These are phyloP conservation scores for Aspergillus spinulosporus DNA, from an alignment of 2,329 filamentous ascomycete genomes.

Conservation along the genomic window DNA sequence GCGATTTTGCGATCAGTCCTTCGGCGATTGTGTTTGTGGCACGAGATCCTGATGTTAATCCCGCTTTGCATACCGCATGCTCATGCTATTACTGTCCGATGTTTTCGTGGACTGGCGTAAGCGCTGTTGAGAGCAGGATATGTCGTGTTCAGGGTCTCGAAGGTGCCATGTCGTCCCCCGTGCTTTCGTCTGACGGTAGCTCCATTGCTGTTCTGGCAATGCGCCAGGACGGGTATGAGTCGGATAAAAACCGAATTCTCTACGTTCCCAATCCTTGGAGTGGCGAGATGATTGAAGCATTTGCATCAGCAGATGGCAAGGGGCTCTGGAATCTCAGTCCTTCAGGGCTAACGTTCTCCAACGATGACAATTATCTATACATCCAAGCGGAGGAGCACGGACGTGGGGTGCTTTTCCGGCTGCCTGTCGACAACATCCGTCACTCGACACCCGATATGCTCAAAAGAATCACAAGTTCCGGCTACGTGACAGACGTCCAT, in stretches of 20 bases:
- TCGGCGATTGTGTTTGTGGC: slow-evolving; percentile 49
- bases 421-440: slow-evolving; percentile 34
- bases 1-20: slow-evolving; percentile 50
- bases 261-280: slow-evolving; percentile 46
- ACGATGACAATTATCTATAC: slow-evolving; percentile 44
- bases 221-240: slow-evolving; percentile 49
- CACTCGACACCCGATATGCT: slow-evolving; percentile 33
- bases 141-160: slow-evolving; percentile 37
- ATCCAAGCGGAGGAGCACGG: slow-evolving; percentile 46
- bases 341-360: slow-evolving; percentile 41
- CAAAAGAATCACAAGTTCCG: slow-evolving; percentile 42
- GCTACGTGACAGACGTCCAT: slow-evolving; percentile 43
- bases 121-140: slow-evolving; percentile 32
- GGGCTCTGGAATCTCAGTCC: slow-evolving; percentile 48
- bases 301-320: slow-evolving; percentile 38
- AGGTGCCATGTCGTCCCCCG: slow-evolving; percentile 48
- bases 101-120: slow-evolving; percentile 43
- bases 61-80: slow-evolving; percentile 49
- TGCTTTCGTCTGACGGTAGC: slow-evolving; percentile 46
- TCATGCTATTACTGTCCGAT: slow-evolving; percentile 49
- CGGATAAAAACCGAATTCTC: slow-evolving; percentile 49
- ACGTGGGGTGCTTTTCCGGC: slow-evolving; percentile 45
- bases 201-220: slow-evolving; percentile 47
- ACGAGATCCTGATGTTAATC: slow-evolving; percentile 48
- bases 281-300: slow-evolving; percentile 41